Evolutionary conservation across 441 rosid genomes (phyloP), one percentile per base, ranked within the genome.

Genomic region (Syzygium malaccense): DNA sequence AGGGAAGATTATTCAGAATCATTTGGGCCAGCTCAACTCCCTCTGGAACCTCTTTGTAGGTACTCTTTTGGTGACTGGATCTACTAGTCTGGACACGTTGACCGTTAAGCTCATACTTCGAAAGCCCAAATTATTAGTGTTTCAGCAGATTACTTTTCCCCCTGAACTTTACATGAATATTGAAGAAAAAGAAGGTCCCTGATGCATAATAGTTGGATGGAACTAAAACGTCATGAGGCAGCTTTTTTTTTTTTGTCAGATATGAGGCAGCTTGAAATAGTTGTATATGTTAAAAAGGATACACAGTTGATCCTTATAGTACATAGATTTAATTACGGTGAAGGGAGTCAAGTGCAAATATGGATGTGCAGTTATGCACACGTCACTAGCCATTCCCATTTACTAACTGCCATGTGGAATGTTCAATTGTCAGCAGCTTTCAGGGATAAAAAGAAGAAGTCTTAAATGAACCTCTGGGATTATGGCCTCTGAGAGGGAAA

Each of bases 401-500:
- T 79, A 26, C 88, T 89, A 51, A 28, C 85, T 89, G 86, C 30
- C 54, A 84, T 84, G 66, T 89, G 37, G 71, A 41, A 12, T 83
- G 87, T 41, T 85, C 79, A 89, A 53, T 89, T 89, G 90, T 88
- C 93, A 88, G 89, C 79, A 20, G 62, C 86, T 62, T 53, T 62
- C 79, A 85, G 55, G 45, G 89, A 54, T 86, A 85, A 68, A 66
- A 80, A 91, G 85, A 62, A 87, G 88, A 68, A 71, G 85, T 60
- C 78, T 23, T 53, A 62, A 79, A 86, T 60, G 86, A 87, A 51
- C 78, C 60, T 51, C 18, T 55, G 86, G 25, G 64, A 85, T 87
- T 10, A 91, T 92, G 94, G 92, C 90, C 53, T 92, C 94, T 37
- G 94, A 94, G 92, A 92, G 93, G 91, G 95, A 95, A 86, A 86